These are phyloP conservation scores for Cicer arietinum DNA, from an alignment of 306 rosid species.

Conservation along the genomic window DNA sequence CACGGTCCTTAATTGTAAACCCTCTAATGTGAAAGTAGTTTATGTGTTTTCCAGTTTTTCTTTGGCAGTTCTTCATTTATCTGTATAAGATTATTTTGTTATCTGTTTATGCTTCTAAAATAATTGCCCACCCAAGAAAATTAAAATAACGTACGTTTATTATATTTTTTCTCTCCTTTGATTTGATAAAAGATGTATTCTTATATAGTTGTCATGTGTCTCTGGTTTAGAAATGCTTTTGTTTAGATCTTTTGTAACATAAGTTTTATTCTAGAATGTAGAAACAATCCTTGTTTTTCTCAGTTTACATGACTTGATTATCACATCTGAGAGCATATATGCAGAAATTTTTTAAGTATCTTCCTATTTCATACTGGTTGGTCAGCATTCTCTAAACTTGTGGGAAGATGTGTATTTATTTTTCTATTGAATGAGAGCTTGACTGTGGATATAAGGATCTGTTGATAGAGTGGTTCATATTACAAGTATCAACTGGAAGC, in stretches of 20 bases:
- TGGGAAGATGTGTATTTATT: background rate
- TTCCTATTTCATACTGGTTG: background rate
- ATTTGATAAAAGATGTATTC: background rate
- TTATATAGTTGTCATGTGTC: background rate
- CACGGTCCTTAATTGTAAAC: background rate
- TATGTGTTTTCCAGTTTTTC: background rate
- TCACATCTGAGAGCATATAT: background rate
- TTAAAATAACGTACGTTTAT: background rate
- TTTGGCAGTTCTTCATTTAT: background rate
- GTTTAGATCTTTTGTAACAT: background rate
- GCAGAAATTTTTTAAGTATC: background rate
- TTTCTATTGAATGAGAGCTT: background rate
- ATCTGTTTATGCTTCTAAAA: background rate
- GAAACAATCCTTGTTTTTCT: background rate
- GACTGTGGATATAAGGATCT: slow-evolving; percentile 17
- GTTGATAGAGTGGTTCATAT: slow-evolving; percentile 31
- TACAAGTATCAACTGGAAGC: slow-evolving; percentile 26
- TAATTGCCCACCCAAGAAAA: background rate
- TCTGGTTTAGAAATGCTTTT: background rate
- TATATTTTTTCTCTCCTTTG: background rate
- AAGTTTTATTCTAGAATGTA: background rate
- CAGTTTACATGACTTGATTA: background rate
- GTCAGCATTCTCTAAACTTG: background rate
- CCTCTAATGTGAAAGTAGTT: background rate
- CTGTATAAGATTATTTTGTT: background rate